These are phyloP conservation scores for Suillus luteus DNA, from an alignment of 768 basidiomycete species.

Conservation along the genomic window DNA sequence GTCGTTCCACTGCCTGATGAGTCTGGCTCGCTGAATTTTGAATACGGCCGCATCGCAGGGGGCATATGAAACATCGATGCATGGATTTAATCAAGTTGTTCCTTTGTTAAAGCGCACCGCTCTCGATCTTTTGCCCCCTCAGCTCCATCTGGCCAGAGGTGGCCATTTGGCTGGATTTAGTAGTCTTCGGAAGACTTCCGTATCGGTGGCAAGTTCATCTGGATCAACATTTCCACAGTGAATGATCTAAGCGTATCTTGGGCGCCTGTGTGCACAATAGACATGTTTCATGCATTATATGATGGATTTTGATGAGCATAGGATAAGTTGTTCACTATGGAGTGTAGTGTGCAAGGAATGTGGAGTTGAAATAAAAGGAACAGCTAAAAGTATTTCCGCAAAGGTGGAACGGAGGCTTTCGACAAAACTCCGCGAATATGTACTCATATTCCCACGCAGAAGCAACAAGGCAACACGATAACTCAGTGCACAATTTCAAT, in stretches of 20 bases:
- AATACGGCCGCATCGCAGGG: conserved; percentile 1
- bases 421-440: conserved; percentile 37
- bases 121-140: conserved; percentile 6
- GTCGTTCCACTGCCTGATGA: not conserved
- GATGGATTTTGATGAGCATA: not conserved
- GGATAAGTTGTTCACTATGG: not conserved
- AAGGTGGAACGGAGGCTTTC: conserved; percentile 34
- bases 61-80: conserved; percentile 5
- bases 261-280: not conserved
- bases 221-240: conserved; percentile 10
- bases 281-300: not conserved
- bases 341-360: not conserved
- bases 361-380: conserved; percentile 3
- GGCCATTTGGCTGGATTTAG: not conserved
- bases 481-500: conserved; percentile 42
- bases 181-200: conserved; percentile 4
- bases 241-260: conserved; percentile 8
- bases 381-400: conserved; percentile 10
- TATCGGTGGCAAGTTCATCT: conserved; percentile 8
- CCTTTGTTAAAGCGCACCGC: not conserved
- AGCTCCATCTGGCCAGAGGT: conserved; percentile 6
- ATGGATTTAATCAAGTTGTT: conserved; percentile 1
- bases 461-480: conserved; percentile 37
- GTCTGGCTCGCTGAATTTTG: conserved; percentile 4
- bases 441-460: conserved; percentile 31